Conservation (phyloP, 106 monocot species). For the Allium cepa region DNA sequence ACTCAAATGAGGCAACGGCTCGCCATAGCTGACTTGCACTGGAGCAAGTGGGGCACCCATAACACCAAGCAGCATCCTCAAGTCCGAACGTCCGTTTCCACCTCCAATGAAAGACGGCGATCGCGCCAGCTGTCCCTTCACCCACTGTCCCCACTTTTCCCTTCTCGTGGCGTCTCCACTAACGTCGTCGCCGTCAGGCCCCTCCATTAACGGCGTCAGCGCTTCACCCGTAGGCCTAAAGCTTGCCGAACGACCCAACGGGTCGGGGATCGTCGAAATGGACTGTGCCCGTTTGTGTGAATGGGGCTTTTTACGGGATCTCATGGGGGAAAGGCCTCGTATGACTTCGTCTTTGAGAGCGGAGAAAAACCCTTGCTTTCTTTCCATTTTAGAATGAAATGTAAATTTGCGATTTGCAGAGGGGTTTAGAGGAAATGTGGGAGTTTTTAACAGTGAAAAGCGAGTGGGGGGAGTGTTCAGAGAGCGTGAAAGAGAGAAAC, state of each 20-base stretch:
- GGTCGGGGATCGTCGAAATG: constrained; percentile 5
- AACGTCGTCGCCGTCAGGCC: constrained; percentile 28
- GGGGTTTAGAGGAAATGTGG: background rate
- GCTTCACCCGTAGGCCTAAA: constrained; percentile 47
- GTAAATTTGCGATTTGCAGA: background rate
- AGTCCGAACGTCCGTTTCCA: constrained; percentile 31
- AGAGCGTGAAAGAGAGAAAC: background rate
- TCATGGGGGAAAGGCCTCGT: constrained; percentile 52
- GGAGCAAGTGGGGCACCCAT: constrained; percentile 72
- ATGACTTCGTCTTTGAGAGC: constrained; percentile 79
- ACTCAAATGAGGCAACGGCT: constrained; percentile 53
- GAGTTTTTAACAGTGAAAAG: background rate
- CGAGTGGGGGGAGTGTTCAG: background rate
- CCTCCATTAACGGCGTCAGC: constrained; percentile 62
- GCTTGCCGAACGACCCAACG: constrained; percentile 44
- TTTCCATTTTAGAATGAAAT: constrained; percentile 50
- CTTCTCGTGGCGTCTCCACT: constrained; percentile 2
- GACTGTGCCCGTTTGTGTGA: constrained; percentile 12
- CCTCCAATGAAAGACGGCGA: constrained; percentile 22
- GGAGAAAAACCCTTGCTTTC: constrained; percentile 83
- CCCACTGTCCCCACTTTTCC: constrained; percentile 75
- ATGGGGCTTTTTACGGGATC: constrained; percentile 24
- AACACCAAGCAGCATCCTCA: constrained; percentile 62
- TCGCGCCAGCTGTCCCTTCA: constrained; percentile 43
- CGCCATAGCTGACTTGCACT: constrained; percentile 38